phyloP scores from a whole-genome alignment of 176 grass and related monocot species.

The Musa acuminata region DNA sequence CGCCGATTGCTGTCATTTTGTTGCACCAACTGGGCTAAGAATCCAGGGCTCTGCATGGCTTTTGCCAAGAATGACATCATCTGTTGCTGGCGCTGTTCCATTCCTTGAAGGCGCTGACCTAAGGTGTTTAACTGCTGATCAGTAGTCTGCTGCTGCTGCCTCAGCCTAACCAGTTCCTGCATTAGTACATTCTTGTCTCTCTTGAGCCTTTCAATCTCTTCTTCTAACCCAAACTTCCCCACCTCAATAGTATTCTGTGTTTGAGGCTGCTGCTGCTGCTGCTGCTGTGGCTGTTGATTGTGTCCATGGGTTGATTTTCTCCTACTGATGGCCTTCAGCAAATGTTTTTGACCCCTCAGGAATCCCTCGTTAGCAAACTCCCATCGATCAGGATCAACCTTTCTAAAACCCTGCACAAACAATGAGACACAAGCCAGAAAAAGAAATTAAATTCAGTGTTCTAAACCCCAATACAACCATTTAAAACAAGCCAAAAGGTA shows the following conservation, averaged over 20 bases:
- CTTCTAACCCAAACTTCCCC: constrained; percentile 62
- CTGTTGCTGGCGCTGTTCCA: constrained; percentile 75
- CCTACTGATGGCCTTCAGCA: constrained; percentile 23
- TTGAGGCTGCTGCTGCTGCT: constrained; percentile 19
- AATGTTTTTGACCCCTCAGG: constrained; percentile 59
- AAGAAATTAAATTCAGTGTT: neutral
- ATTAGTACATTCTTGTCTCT: constrained; percentile 73
- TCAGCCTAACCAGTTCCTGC: constrained; percentile 69
- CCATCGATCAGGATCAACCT: constrained; percentile 79
- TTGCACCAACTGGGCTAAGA: constrained; percentile 44
- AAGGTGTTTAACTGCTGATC: constrained; percentile 55
- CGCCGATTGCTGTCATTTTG: constrained; percentile 44
- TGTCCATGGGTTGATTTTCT: constrained; percentile 21
- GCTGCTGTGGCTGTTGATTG: constrained; percentile 16
- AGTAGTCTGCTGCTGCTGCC: constrained; percentile 58
- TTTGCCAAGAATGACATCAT: constrained; percentile 75
- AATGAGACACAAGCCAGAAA: constrained; percentile 4
- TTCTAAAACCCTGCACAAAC: constrained; percentile 68
- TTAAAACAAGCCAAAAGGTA: no score
- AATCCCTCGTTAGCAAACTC: constrained; percentile 90
- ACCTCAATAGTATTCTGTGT: constrained; percentile 46
- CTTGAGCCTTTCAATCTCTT: constrained; percentile 76
- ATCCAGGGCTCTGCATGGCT: constrained; percentile 55
- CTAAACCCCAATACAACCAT: no score
- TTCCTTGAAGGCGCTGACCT: constrained; percentile 50